These are phyloP conservation scores for Lentinula edodes DNA, from an alignment of 768 basidiomycete genomes.

Conservation along the genomic window DNA sequence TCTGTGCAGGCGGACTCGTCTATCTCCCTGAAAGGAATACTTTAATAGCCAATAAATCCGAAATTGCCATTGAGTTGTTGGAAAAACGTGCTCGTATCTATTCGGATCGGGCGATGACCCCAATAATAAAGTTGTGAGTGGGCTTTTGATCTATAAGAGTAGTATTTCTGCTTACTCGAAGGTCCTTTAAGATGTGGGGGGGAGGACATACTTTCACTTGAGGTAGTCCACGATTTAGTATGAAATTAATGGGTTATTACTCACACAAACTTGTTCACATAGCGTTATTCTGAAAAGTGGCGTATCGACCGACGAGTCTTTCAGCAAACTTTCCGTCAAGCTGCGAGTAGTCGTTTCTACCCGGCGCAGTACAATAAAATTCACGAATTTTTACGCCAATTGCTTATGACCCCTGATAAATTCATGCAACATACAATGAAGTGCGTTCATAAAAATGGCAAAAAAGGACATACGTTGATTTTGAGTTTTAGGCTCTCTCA, in stretches of 20 bases:
- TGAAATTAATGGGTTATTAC: too few species aligned
- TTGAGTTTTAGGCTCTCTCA: constrained; percentile 9
- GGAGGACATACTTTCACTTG: too few species aligned
- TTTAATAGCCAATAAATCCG: too few species aligned
- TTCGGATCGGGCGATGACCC: background rate
- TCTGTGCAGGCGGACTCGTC: too few species aligned
- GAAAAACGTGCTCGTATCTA: background rate
- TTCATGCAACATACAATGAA: background rate
- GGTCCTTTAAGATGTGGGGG: too few species aligned
- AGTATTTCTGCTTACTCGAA: too few species aligned
- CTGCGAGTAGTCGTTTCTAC: background rate
- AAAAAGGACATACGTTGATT: background rate
- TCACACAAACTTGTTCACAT: too few species aligned
- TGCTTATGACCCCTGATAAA: background rate
- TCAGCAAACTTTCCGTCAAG: background rate
- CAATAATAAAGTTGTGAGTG: too few species aligned
- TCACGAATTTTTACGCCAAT: background rate
- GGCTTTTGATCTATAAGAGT: too few species aligned
- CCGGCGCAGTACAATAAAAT: background rate
- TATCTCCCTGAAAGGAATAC: too few species aligned
- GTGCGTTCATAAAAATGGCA: background rate
- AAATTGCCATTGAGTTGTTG: too few species aligned
- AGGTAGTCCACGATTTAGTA: too few species aligned
- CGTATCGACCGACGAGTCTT: background rate
- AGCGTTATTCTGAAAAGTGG: background rate